phyloP scores from a whole-genome alignment of 2,329 filamentous ascomycete genomes.

The Penicillium sp. region DNA sequence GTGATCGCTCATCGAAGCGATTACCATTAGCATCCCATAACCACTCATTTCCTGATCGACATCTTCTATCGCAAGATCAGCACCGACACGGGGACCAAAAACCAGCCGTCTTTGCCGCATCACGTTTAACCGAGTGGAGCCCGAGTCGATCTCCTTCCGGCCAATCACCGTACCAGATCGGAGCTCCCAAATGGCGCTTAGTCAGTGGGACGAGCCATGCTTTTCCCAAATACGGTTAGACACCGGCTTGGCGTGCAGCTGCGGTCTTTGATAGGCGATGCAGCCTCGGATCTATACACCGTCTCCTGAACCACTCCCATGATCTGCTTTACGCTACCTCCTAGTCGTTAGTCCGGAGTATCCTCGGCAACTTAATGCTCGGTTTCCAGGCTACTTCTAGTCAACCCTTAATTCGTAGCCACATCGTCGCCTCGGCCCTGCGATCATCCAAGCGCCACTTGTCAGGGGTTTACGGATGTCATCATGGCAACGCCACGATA shows the following conservation, averaged over 20 bases:
- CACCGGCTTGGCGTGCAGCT: not conserved
- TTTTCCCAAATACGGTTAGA: conserved; percentile 19
- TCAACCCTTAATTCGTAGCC: not conserved
- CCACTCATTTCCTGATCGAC: no score
- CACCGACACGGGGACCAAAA: not conserved
- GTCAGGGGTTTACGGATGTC: not conserved
- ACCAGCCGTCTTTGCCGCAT: conserved; percentile 9
- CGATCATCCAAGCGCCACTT: not conserved
- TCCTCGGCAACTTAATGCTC: not conserved
- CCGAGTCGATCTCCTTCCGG: not conserved
- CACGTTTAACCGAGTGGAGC: conserved; percentile 1
- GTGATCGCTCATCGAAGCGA: not conserved
- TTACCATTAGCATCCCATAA: not conserved
- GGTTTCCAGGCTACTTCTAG: not conserved
- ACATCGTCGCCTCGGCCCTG: not conserved
- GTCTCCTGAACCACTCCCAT: not conserved
- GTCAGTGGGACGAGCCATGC: conserved; percentile 15
- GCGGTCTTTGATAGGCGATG: no score
- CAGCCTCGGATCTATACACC: not conserved
- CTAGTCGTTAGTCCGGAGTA: no score
- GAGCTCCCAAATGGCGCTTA: not conserved
- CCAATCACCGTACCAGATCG: not conserved
- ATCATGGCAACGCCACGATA: not conserved
- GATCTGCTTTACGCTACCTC: not conserved
- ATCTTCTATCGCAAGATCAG: not conserved